Conservation (phyloP, 148 eudicot genomes). For the Heliosperma pusillum region DNA sequence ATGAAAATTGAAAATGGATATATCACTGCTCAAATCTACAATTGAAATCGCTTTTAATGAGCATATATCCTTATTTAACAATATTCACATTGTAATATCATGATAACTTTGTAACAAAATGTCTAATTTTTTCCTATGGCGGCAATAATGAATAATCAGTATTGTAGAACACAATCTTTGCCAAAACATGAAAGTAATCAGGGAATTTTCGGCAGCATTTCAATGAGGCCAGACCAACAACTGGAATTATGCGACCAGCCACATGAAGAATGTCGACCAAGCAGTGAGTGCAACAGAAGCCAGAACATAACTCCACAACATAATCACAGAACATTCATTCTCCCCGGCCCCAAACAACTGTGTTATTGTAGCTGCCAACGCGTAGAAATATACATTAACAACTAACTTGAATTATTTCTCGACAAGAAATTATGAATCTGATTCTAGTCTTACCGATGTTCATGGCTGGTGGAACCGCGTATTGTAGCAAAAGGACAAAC, state of each 20-base stretch:
- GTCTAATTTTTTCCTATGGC: no score
- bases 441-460: slow-evolving; percentile 54
- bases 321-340: slow-evolving; percentile 37
- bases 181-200: neutral
- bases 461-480: slow-evolving; percentile 83
- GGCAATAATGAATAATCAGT: no score
- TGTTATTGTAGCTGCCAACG: slow-evolving; percentile 30
- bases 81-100: no score
- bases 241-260: slow-evolving; percentile 23
- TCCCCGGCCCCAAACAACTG: slow-evolving; percentile 38
- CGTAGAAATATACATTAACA: neutral
- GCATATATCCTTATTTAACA: no score
- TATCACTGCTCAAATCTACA: no score
- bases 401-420: neutral
- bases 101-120: no score
- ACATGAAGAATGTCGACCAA: slow-evolving; percentile 42
- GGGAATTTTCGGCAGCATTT: neutral
- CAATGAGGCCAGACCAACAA: neutral
- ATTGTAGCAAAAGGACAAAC: slow-evolving; percentile 78
- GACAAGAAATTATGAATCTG: no score
- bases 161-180: neutral
- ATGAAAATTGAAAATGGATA: no score
- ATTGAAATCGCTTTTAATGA: no score
- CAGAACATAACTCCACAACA: slow-evolving; percentile 34
- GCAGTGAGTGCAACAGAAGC: slow-evolving; percentile 35